Percentiles rank a stretch among this genome's conserved stretches.
phyloP scores from a whole-genome alignment of 768 basidiomycete genomes.

The Suillus subaureus region DNA sequence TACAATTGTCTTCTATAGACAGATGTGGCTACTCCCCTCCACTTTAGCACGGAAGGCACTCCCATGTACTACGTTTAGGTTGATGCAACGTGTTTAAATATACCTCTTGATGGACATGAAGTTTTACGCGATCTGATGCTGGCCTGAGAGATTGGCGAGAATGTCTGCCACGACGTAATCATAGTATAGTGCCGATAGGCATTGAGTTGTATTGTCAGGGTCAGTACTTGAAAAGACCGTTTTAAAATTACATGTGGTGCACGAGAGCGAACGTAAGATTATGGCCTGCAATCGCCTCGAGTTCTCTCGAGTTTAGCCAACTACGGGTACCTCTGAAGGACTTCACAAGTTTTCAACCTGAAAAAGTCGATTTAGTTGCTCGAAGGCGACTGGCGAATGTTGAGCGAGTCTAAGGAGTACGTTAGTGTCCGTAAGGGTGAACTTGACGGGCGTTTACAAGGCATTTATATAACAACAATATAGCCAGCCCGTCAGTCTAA shows the following conservation, averaged over 20 bases:
- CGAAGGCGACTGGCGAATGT: background rate
- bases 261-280: background rate
- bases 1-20: constrained; percentile 20
- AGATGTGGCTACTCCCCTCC: background rate
- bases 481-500: background rate
- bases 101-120: background rate
- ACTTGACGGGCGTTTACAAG: background rate
- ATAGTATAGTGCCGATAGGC: too few species aligned
- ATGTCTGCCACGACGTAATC: too few species aligned
- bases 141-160: too few species aligned
- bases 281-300: background rate
- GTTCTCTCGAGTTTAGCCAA: background rate
- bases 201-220: background rate
- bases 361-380: background rate
- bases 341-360: background rate
- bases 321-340: background rate
- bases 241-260: background rate
- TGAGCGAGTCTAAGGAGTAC: background rate
- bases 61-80: background rate
- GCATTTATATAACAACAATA: background rate
- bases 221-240: background rate
- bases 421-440: background rate
- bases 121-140: background rate
- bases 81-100: background rate
- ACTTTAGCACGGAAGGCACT: background rate